Conservation (phyloP, 805 yeast genomes). For the Soucietia sequanensis region DNA sequence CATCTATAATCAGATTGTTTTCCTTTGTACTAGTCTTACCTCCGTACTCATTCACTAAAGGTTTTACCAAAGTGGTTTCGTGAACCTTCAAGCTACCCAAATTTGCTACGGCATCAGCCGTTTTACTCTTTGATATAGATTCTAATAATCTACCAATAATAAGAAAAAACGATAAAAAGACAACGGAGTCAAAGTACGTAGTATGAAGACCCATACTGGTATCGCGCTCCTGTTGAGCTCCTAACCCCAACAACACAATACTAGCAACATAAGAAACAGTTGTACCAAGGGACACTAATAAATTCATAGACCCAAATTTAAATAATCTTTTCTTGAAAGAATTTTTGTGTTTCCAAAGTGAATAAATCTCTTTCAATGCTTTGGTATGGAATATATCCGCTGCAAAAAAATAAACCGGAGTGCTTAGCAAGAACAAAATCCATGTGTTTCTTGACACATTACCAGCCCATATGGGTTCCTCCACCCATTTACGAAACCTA, state of each 20-base stretch:
- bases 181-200: conserved; percentile 77
- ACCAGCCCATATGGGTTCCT: conserved; percentile 62
- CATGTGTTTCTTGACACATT: conserved; percentile 61
- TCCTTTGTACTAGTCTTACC: conserved; percentile 6
- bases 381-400: conserved; percentile 72
- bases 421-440: conserved; percentile 61
- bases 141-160: conserved; percentile 71
- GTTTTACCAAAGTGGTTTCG: conserved; percentile 44
- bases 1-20: conserved; percentile 34
- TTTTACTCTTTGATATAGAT: conserved; percentile 61
- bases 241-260: conserved; percentile 51
- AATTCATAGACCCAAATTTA: conserved; percentile 75
- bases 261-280: conserved; percentile 70
- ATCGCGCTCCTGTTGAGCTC: conserved; percentile 32
- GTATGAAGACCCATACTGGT: conserved; percentile 49
- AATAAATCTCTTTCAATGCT: conserved; percentile 56
- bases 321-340: conserved; percentile 56
- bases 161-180: conserved; percentile 69
- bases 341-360: conserved; percentile 57
- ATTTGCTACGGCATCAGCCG: conserved; percentile 61
- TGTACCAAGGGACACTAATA: conserved; percentile 72
- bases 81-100: conserved; percentile 52
- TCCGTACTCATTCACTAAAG: conserved; percentile 8
- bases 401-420: conserved; percentile 73
- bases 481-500: conserved; percentile 50